Evolutionary conservation across 2,329 filamentous ascomycete species (phyloP).

Genomic region (Sporothrix brasiliensis): DNA sequence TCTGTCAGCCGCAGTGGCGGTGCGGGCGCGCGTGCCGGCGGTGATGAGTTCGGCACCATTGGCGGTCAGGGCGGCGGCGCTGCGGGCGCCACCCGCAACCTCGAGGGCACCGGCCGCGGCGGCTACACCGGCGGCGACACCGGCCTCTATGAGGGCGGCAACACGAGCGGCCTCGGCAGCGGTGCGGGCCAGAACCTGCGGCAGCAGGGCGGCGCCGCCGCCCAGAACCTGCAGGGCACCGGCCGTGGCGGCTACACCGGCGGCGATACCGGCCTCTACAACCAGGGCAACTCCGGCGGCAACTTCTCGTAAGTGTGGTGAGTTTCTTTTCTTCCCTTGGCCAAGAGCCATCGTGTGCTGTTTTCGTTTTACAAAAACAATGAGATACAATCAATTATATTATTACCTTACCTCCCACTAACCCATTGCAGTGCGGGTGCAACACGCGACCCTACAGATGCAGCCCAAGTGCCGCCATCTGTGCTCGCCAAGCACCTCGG

Average conservation of each 20-base stretch:
- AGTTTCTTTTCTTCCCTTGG: conserved; percentile 19
- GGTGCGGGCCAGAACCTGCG: no score
- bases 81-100: neutral
- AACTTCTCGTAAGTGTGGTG: conserved; percentile 53
- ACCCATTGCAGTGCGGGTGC: conserved; percentile 30
- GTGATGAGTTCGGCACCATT: conserved; percentile 19
- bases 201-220: no score
- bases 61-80: neutral
- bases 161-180: conserved; percentile 21
- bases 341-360: no score
- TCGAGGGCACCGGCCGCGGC: neutral
- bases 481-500: conserved; percentile 54
- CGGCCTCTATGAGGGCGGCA: neutral
- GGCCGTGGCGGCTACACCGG: conserved; percentile 23
- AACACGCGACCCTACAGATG: conserved; percentile 56
- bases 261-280: conserved; percentile 39
- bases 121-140: conserved; percentile 1
- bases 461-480: conserved; percentile 61
- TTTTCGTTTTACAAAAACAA: no score
- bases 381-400: no score
- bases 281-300: conserved; percentile 39
- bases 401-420: no score
- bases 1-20: neutral
- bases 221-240: conserved; percentile 39
- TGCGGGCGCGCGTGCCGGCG: no score